These are phyloP conservation scores for Tephrocybe rancida DNA, from an alignment of 768 basidiomycete species.

Conservation along the genomic window DNA sequence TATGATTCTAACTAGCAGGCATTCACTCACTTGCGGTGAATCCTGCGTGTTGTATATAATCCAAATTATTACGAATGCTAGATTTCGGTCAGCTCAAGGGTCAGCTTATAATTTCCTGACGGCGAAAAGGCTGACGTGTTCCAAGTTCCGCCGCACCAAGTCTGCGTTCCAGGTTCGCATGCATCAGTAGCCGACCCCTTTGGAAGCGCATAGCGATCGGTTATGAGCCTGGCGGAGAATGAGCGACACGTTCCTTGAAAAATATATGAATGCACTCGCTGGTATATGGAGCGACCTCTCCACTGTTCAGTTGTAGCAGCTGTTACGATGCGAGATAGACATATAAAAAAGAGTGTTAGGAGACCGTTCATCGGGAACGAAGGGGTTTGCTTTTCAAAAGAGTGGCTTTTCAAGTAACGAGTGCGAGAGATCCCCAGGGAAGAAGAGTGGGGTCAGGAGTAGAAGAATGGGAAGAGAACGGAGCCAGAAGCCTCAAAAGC, in stretches of 20 bases:
- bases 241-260: neutral
- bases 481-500: neutral
- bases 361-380: conserved; percentile 25
- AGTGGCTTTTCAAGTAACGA: neutral
- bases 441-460: neutral
- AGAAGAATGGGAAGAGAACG: neutral
- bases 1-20: neutral
- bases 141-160: conserved; percentile 91
- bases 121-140: conserved; percentile 48
- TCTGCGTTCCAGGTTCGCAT: conserved; percentile 63
- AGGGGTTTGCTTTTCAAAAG: conserved; percentile 13
- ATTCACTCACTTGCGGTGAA: conserved; percentile 66
- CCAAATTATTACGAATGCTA: conserved; percentile 72
- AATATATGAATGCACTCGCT: conserved; percentile 40
- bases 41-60: conserved; percentile 82
- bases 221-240: conserved; percentile 53
- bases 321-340: conserved; percentile 30
- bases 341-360: conserved; percentile 25
- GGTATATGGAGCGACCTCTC: conserved; percentile 80
- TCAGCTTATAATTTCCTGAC: neutral
- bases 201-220: conserved; percentile 77
- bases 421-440: neutral
- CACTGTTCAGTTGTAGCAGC: conserved; percentile 75
- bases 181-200: conserved; percentile 47
- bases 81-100: neutral